phyloP scores from a whole-genome alignment of 2,329 filamentous ascomycete species.

The Pseudopithomyces maydicus region DNA sequence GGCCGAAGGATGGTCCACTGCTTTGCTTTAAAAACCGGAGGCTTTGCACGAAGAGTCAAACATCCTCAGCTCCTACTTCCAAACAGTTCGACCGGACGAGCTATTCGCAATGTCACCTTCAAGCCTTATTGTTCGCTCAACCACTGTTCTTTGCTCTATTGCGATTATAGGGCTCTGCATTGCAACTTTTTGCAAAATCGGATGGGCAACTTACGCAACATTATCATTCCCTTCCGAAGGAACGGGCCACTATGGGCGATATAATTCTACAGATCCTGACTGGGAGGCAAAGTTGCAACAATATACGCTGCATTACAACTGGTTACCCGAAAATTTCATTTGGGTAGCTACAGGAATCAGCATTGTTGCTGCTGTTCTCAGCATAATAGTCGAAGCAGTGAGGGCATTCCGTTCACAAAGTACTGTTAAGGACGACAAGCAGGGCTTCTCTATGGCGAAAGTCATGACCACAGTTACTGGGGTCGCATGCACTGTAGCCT shows the following conservation, averaged over 20 bases:
- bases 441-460: background rate
- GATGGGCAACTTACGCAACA: background rate
- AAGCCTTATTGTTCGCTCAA: background rate
- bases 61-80: too few relatives aligned
- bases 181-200: background rate
- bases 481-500: background rate
- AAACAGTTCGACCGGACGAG: background rate
- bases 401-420: background rate
- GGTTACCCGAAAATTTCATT: background rate
- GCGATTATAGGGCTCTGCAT: background rate
- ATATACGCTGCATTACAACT: background rate
- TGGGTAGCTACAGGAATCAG: background rate
- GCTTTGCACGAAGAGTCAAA: too few relatives aligned
- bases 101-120: background rate
- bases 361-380: background rate
- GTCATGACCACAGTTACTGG: background rate
- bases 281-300: background rate
- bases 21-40: too few relatives aligned
- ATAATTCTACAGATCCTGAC: background rate
- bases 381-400: background rate
- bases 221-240: background rate
- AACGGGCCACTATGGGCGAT: background rate
- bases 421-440: too few relatives aligned
- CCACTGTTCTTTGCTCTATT: background rate
- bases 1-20: too few relatives aligned